Conservation (phyloP, 2,329 filamentous ascomycete species). For the Aspergillus japonicus region DNA sequence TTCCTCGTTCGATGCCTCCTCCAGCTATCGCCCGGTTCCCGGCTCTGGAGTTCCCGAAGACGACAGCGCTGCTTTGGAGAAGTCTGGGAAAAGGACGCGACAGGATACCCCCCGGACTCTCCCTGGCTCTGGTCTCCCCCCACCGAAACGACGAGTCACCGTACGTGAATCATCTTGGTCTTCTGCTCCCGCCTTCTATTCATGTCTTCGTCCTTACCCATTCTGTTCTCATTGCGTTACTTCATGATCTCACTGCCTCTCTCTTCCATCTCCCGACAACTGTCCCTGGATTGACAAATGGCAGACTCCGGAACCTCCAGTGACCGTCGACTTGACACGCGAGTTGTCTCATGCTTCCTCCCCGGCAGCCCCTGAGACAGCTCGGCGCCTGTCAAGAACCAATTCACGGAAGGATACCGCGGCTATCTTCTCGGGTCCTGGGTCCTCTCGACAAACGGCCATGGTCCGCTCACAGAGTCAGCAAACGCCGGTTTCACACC, state of each 20-base stretch:
- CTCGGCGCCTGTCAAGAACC: constrained; percentile 26
- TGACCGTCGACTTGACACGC: constrained; percentile 33
- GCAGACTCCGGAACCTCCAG: constrained; percentile 41
- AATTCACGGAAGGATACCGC: constrained; percentile 27
- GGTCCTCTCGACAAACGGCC: constrained; percentile 31
- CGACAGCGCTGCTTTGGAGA: constrained; percentile 27
- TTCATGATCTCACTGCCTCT: constrained; percentile 15
- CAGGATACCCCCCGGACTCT: constrained; percentile 42
- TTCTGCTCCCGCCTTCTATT: constrained; percentile 34
- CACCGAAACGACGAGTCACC: constrained; percentile 47
- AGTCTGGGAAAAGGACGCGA: constrained; percentile 44
- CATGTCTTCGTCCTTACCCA: constrained; percentile 24
- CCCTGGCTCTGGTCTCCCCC: constrained; percentile 39
- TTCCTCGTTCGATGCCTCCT: constrained; percentile 11
- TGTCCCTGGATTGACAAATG: constrained; percentile 43
- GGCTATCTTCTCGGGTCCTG: constrained; percentile 25
- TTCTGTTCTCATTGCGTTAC: constrained; percentile 25
- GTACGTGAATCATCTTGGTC: constrained; percentile 45
- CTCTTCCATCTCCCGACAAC: constrained; percentile 26
- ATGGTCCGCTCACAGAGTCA: constrained; percentile 43
- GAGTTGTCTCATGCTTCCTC: constrained; percentile 32
- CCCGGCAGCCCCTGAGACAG: constrained; percentile 25
- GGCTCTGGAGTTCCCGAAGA: constrained; percentile 21
- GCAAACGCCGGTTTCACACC: constrained; percentile 34
- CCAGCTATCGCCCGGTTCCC: constrained; percentile 22